Base-by-base conservation (phyloP, 139 green algal species). In the Coelastrella sp. region DNA sequence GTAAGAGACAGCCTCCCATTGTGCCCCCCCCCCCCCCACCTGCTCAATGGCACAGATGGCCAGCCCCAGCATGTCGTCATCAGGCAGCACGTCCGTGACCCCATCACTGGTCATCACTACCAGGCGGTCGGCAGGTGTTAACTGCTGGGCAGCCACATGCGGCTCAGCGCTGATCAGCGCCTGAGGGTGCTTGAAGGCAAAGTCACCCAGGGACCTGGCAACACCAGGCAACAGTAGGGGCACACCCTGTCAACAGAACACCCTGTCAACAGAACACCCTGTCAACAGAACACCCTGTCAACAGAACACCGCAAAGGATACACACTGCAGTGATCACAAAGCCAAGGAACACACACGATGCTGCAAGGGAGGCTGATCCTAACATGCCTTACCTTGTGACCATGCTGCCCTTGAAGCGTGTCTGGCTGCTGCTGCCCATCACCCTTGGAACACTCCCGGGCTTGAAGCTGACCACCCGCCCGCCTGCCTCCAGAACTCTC, bases 121-220 rank as follows among this genome's bases (percentile, higher is more conserved):
- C 65, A 91, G 65, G 24, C n/a, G 68, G 79, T 91, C 88, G 15
- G n/a, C 20, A 9, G 66, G 78, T 7, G 22, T 19, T 25, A 91
- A 27, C 49, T 56, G 65, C 56, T 83, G 35, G 7, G 7, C 25
- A 56, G 35, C 49, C 7, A 91, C 63, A 20, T 75, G 15, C 35
- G 88, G 88, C 24, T 91, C 79, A 12, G 80, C 57, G 11, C 65
- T 82, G 35, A 91, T 61, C 49, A 91, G 63, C 7, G 88, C 20
- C 73, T 91, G 79, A 20, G 88, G 88, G 68, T 83, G 79, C 88
- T 91, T 91, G 79, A 91, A 91, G 7, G 88, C 88, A 91, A 91
- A 91, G 88, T 91, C 88, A 74, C 88, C 88, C 61, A 91, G 79
- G 0, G 79, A 86, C 61, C 87, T 90, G 63, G 11, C 49, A 25